Base-by-base conservation (phyloP, 2,329 filamentous ascomycete species). In the Phyllosticta paracitricarpa region DNA sequence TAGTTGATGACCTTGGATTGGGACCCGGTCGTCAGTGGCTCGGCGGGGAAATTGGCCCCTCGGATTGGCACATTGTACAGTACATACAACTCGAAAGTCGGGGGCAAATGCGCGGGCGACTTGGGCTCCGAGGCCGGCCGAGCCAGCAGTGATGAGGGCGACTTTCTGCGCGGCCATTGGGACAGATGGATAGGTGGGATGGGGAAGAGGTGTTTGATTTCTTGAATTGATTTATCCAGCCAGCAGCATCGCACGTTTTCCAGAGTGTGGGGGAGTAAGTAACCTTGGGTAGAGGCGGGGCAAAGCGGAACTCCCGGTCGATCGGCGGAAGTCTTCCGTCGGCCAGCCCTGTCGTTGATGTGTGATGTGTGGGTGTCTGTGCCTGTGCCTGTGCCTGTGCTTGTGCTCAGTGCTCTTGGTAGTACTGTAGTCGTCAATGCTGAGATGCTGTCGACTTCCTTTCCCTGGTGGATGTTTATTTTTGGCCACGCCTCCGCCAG, bases 81-180 rank as follows among this genome's bases (percentile, higher is more conserved):
- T 5, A 69, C 73, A 25, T 69, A 78, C 77, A 2, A 79, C 68
- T 61, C 77, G 69, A 63, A 76, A 78, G 63, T 79, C 77, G 62
- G 76, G 75, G 28, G 78, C 77, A 24, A 79, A 73, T 1, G 71
- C 72, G 19, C 77, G 74, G 30, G 77, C 77, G 48, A 79, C 75
- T 63, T 77, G 75, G 17, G 77, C 77, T n/a, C 78, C 78, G 2
- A 80, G 66, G 12, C 77, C 77, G 12, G 78, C 78, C n/a, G 77
- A 77, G 60, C 77, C 77, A 28, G 77, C 78, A 2, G 78, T 79
- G 56, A 80, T 77, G 51, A 79, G 70, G n/a, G 72, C 76, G 48
- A 78, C 77, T 67, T 77, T 78, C 61, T 75, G 75, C 1, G 70
- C 66, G 25, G 72, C 67, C 74, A 75, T 75, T 57, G 59, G 10